A percentile compares a stretch with the other conserved stretches of the same genome.
phyloP scores from a whole-genome alignment of 805 yeast species.

The Pichia deserticola region DNA sequence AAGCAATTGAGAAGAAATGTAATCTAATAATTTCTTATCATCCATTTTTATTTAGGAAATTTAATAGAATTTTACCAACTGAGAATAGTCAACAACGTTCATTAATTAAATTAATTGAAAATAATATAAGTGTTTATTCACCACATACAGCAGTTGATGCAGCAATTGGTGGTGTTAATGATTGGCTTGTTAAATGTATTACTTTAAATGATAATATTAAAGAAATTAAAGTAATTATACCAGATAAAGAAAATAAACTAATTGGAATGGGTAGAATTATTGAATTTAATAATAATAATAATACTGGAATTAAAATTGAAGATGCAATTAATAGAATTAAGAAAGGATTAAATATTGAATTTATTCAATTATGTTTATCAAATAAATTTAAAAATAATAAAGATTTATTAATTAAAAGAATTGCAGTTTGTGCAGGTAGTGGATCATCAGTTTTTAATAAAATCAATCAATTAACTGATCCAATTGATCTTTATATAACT shows the following conservation, averaged over 20 bases:
- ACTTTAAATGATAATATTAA: conserved; percentile 13
- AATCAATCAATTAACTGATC: conserved; percentile 34
- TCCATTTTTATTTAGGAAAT: conserved; percentile 88
- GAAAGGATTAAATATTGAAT: conserved; percentile 38
- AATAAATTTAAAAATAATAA: conserved; percentile 18
- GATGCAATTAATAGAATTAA: conserved; percentile 49
- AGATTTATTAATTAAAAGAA: conserved; percentile 32
- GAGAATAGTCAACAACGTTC: conserved; percentile 59
- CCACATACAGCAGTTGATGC: conserved; percentile 98
- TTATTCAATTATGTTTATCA: conserved; percentile 55
- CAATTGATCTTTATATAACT: conserved; percentile 74
- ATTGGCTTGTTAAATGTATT: conserved; percentile 69
- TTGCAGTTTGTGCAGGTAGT: conserved; percentile 95
- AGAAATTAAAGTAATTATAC: conserved; percentile 35
- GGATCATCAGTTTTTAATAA: conserved; percentile 74
- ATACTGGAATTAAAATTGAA: conserved; percentile 33
- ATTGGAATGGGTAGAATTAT: conserved; percentile 83
- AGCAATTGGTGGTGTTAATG: conserved; percentile 88
- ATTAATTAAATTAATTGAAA: conserved; percentile 59
- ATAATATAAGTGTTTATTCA: conserved; percentile 81
- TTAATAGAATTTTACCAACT: conserved; percentile 67
- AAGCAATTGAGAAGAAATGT: conserved; percentile 55
- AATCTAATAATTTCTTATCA: conserved; percentile 78
- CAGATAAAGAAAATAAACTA: conserved; percentile 36
- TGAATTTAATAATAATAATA: conserved; percentile 33